Evolutionary conservation across 2,329 filamentous ascomycete species (phyloP), one percentile per base, ranked within the genome.

Genomic region (Ilyonectria robusta): DNA sequence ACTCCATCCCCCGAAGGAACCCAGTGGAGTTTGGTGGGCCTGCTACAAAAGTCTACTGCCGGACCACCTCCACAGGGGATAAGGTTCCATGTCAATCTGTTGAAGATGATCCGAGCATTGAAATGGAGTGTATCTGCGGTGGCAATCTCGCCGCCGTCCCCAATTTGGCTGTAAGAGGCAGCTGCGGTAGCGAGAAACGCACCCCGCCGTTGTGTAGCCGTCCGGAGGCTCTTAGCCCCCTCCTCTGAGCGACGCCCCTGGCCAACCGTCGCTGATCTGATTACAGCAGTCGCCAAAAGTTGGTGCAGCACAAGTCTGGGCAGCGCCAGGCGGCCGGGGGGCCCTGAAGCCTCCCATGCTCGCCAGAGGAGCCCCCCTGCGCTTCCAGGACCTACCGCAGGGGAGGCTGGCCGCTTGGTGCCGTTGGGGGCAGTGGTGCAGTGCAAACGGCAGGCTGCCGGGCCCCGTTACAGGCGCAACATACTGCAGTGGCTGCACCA

Each of bases 241-340:
- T 21, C 35, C 19, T 23, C n/a, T n/a, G 31, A 33, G 50, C 40
- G 21, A 53, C 29, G 46, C 46, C 59, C 59, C 59, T 29, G 33
- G 51, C 40, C 15, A 33, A 53, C 29, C n/a, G 50, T 33, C 42
- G 17, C 26, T 60, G 62, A 65, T 65, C 57, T 57, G 62, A 56
- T 60, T 51, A 29, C 21, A 65, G 19, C 51, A 51, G 50, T 35
- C 31, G 40, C 44, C 48, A 51, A n/a, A n/a, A 60, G 48, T 51
- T 31, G 62, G 51, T 23, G 58, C 37, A 60, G 53, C 57, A 60
- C 62, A 60, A 60, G 62, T 65, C 62, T 65, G 57, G 62, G 62
- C 62, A 59, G 48, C 29, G 15, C 31, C 56, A 55, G 46, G 44
- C n/a, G 21, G 19, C 44, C 51, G 57, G 57, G 55, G 50, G 21